Evolutionary conservation across 2,329 filamentous ascomycete genomes (phyloP), one percentile per base, ranked within the genome.

Genomic region (Colletotrichum camelliae): DNA sequence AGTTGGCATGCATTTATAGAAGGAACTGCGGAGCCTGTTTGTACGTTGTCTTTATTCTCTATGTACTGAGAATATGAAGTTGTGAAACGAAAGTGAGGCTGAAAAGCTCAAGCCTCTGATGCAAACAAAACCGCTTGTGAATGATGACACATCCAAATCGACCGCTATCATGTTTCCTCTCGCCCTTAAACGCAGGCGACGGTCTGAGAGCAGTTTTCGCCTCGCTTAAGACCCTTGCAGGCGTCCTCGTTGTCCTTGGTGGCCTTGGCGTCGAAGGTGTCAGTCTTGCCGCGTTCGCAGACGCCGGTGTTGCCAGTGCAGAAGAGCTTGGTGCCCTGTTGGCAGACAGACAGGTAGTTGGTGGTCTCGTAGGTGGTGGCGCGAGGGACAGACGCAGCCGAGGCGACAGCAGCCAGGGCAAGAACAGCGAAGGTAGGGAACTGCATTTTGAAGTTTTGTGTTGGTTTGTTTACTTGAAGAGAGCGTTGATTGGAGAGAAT

Each of bases 261-360:
- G n/a, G 66, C 71, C 21, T 27, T 70, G 13, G 24, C 58, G 43
- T 74, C 67, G 13, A 74, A 70, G 31, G 67, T 65, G 39, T 64
- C 66, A 24, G 58, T 65, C 58, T 70, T 70, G 27, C 66, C 67
- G 4, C 7, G 18, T 10, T n/a, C 58, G 48, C 71, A 74, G 18
- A 73, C 55, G 29, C 29, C 12, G n/a, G 15, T 9, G 65, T 73
- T 73, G 65, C 70, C 70, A 9, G 65, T 55, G 65, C 70, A 73
- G 64, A 68, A 73, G 55, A 73, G 70, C 7, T 27, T 69, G 31
- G 7, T 69, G 37, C 65, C 65, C 5, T 62, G 64, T 24, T 35
- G 15, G 39, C 70, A 69, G 9, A 69, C 39, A 15, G 65, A 73
- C 15, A 57, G 31, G 18, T 73, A 73, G 55, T 43, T 39, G 18